Evolutionary conservation across 2,329 filamentous ascomycete genomes (phyloP).

Genomic region (Blastomyces emzantsi): DNA sequence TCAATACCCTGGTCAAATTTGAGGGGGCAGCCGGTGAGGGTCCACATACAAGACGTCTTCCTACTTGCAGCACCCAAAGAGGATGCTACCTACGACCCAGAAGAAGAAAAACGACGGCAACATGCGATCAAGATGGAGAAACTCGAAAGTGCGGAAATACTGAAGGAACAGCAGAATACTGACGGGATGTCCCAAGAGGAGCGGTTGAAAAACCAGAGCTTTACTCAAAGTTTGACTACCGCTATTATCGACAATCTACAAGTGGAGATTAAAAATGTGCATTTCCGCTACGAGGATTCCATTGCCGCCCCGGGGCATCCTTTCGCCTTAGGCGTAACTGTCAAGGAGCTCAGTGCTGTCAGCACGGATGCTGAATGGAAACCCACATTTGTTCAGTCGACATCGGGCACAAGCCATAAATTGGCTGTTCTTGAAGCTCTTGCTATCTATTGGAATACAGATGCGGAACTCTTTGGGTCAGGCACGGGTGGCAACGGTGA

Average conservation of each 20-base stretch:
- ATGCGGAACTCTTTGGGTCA: slow-evolving; percentile 71
- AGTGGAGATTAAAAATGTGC: slow-evolving; percentile 96
- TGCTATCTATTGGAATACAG: slow-evolving; percentile 97
- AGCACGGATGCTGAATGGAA: slow-evolving; percentile 94
- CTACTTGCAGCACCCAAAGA: slow-evolving; percentile 91
- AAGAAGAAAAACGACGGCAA: slow-evolving; percentile 77
- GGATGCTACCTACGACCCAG: slow-evolving; percentile 84
- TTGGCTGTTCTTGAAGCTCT: slow-evolving; percentile 81
- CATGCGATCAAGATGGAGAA: slow-evolving; percentile 99
- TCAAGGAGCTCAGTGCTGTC: slow-evolving; percentile 94
- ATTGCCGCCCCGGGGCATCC: slow-evolving; percentile 92
- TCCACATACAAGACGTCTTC: slow-evolving; percentile 95
- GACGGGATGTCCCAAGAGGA: slow-evolving; percentile 92
- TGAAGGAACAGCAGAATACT: slow-evolving; percentile 82
- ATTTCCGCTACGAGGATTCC: slow-evolving; percentile 95
- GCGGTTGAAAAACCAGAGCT: slow-evolving; percentile 95
- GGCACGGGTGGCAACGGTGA: slow-evolving; percentile 54
- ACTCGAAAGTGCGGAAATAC: slow-evolving; percentile 86
- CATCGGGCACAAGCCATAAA: slow-evolving; percentile 77
- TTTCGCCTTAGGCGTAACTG: slow-evolving; percentile 82
- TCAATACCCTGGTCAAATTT: slow-evolving; percentile 97
- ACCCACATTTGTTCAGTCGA: slow-evolving; percentile 89
- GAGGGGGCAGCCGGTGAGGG: slow-evolving; percentile 83
- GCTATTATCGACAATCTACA: slow-evolving; percentile 99
- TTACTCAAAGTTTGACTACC: slow-evolving; percentile 86